phyloP scores from a whole-genome alignment of 768 basidiomycete genomes.

The Russula griseocarnosa region DNA sequence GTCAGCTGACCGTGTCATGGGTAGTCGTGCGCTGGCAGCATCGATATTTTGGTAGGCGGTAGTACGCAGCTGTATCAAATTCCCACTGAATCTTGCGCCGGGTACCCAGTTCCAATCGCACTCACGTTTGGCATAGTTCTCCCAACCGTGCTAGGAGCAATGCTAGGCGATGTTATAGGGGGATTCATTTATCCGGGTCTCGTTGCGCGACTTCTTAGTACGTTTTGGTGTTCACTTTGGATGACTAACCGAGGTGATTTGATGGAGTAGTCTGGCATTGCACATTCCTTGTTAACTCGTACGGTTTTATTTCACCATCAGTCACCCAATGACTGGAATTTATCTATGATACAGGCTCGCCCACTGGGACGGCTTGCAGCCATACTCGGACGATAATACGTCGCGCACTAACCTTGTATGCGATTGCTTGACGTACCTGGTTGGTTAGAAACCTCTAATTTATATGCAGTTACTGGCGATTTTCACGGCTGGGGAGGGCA shows the following conservation, averaged over 20 bases:
- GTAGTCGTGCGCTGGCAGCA: slow-evolving; percentile 70
- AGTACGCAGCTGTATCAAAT: background rate
- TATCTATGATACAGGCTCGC: slow-evolving; percentile 51
- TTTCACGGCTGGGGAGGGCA: slow-evolving; percentile 72
- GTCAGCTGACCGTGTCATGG: slow-evolving; percentile 8
- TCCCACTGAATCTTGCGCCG: background rate
- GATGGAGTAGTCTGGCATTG: slow-evolving; percentile 61
- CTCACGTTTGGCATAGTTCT: slow-evolving; percentile 54
- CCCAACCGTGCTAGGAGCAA: slow-evolving; percentile 51
- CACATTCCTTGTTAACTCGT: slow-evolving; percentile 71
- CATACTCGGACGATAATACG: slow-evolving; percentile 76
- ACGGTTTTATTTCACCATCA: slow-evolving; percentile 29
- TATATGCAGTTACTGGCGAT: slow-evolving; percentile 55
- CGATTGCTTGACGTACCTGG: background rate
- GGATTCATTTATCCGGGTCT: slow-evolving; percentile 70
- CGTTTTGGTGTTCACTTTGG: slow-evolving; percentile 29
- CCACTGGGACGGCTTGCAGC: slow-evolving; percentile 78
- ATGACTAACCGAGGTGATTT: background rate
- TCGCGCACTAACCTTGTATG: slow-evolving; percentile 69
- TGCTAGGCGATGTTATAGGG: slow-evolving; percentile 63
- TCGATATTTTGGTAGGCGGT: slow-evolving; percentile 56
- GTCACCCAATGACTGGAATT: background rate
- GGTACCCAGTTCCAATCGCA: slow-evolving; percentile 51
- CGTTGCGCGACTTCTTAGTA: slow-evolving; percentile 57
- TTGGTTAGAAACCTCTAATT: background rate